Evolutionary conservation across 768 basidiomycete species (phyloP).

Genomic region (Phanerodontia chrysosporium): DNA sequence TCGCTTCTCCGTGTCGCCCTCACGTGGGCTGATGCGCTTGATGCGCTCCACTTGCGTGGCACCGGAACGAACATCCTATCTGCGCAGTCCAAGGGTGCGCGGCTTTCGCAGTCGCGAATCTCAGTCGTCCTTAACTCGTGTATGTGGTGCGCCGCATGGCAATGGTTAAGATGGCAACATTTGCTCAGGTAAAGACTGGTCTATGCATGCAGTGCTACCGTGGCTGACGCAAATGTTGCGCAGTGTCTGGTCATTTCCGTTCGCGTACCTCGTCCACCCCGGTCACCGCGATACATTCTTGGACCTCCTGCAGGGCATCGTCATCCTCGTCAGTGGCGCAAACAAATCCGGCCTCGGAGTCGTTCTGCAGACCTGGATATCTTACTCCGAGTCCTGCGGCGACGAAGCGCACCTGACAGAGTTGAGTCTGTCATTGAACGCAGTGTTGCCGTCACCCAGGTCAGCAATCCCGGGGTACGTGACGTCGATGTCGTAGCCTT

Average conservation of each 20-base stretch:
- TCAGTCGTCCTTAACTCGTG: not conserved
- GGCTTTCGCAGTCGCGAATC: not conserved
- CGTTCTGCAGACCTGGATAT: constrained; percentile 44
- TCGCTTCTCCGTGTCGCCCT: no score
- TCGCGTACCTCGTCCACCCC: constrained; percentile 88
- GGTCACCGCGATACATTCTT: constrained; percentile 74
- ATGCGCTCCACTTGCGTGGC: no score
- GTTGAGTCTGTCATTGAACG: not conserved
- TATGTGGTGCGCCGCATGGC: constrained; percentile 68
- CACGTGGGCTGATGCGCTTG: no score
- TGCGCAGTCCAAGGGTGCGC: constrained; percentile 89
- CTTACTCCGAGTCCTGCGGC: no score
- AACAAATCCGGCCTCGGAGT: constrained; percentile 69
- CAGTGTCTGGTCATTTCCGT: constrained; percentile 89
- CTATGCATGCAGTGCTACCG: not conserved
- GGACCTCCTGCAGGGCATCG: constrained; percentile 64
- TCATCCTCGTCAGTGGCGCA: constrained; percentile 38
- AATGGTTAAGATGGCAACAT: constrained; percentile 85
- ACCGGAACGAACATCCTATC: no score
- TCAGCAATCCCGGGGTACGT: not conserved
- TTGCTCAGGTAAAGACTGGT: constrained; percentile 65
- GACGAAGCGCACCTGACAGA: not conserved
- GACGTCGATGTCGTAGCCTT: not conserved
- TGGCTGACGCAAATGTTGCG: not conserved
- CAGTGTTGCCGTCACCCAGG: not conserved